These are phyloP conservation scores for Oryza rufipogon DNA, from an alignment of 176 grass and related monocot genomes.

Conservation along the genomic window DNA sequence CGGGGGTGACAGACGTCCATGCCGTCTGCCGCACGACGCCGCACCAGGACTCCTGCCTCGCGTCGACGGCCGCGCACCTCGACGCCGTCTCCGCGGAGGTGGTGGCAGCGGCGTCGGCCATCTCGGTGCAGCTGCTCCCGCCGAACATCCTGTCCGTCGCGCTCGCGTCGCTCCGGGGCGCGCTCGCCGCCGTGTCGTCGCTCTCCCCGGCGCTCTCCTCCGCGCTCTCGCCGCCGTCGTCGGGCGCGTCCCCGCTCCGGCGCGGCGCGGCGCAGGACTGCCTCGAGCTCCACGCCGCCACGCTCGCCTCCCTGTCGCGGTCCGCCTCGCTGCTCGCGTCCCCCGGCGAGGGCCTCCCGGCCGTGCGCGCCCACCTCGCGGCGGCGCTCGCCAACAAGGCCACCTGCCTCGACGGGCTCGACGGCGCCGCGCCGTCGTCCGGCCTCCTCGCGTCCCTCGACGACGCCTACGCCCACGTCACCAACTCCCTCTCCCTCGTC, in stretches of 20 bases:
- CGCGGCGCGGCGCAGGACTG: constrained; percentile 69
- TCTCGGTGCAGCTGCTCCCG: constrained; percentile 40
- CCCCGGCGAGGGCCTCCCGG: constrained; percentile 37
- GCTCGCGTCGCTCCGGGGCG: constrained; percentile 52
- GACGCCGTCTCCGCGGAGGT: not conserved
- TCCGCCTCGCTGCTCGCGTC: constrained; percentile 34
- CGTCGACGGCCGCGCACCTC: constrained; percentile 39
- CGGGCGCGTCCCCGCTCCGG: constrained; percentile 24
- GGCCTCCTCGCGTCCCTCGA: constrained; percentile 51
- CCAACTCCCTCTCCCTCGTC: constrained; percentile 76
- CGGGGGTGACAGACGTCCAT: not conserved
- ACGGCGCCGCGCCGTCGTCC: constrained; percentile 12
- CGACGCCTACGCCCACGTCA: constrained; percentile 63
- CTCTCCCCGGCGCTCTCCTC: constrained; percentile 50
- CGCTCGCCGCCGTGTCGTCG: constrained; percentile 43
- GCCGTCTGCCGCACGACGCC: constrained; percentile 62
- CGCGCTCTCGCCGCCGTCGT: constrained; percentile 17
- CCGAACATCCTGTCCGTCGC: constrained; percentile 46
- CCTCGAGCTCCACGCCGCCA: constrained; percentile 56
- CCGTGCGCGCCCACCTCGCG: constrained; percentile 57
- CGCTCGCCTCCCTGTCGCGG: constrained; percentile 48
- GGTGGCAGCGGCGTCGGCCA: constrained; percentile 17
- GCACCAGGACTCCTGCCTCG: constrained; percentile 53
- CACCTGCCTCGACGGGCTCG: constrained; percentile 68
- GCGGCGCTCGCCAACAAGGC: constrained; percentile 73